phyloP scores from a whole-genome alignment of 441 rosid genomes.

The Mallotus japonicus region DNA sequence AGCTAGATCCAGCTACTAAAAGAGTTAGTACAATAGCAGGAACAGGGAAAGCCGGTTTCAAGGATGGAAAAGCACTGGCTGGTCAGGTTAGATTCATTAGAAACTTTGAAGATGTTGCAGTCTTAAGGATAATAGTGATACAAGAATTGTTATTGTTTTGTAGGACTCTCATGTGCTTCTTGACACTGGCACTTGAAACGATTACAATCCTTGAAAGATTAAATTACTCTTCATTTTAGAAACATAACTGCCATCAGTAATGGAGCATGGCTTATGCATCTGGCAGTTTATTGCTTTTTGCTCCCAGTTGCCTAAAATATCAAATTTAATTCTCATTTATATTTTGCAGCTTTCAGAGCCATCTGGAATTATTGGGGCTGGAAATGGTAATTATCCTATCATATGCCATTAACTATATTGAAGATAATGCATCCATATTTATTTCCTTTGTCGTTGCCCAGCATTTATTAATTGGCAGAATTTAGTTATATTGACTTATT shows the following conservation, averaged over 20 bases:
- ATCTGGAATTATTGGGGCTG: slow-evolving; percentile 75
- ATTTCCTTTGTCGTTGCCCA: background rate
- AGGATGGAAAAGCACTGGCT: slow-evolving; percentile 63
- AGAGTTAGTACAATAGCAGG: slow-evolving; percentile 81
- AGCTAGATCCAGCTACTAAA: slow-evolving; percentile 71
- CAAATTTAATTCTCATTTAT: slow-evolving; percentile 23
- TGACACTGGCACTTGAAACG: background rate
- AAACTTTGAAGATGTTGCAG: slow-evolving; percentile 1
- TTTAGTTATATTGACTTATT: background rate
- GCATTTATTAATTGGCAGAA: background rate
- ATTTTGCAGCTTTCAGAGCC: slow-evolving; percentile 89
- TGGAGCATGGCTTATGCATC: background rate
- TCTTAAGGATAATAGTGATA: background rate
- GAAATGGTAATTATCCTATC: slow-evolving; percentile 53
- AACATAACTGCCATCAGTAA: background rate
- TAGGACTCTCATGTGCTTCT: background rate
- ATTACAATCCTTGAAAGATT: background rate
- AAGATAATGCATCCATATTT: background rate
- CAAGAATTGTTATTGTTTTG: background rate
- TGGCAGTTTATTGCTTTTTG: background rate
- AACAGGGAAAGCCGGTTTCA: slow-evolving; percentile 95
- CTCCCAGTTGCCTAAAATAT: slow-evolving; percentile 16
- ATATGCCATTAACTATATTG: slow-evolving; percentile 4
- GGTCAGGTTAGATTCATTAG: slow-evolving; percentile 61
- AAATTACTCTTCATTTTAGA: background rate